A percentile compares a stretch with the other conserved stretches of the same genome.
phyloP scores from a whole-genome alignment of 2,329 filamentous ascomycete genomes.

The Xylariaceae sp. region DNA sequence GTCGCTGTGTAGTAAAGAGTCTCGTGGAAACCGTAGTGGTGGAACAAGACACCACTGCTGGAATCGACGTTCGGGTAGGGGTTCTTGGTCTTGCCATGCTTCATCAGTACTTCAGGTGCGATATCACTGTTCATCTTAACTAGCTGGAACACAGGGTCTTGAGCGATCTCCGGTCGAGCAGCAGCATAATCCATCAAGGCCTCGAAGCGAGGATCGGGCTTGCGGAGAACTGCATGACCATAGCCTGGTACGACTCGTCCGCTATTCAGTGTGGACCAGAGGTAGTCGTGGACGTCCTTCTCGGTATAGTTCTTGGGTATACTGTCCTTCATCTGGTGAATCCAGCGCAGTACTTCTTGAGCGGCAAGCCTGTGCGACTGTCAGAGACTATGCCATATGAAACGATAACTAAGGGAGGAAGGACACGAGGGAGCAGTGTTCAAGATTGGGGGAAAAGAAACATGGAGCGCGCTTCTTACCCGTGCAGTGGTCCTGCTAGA shows the following conservation, averaged over 20 bases:
- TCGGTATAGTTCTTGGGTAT: constrained; percentile 77
- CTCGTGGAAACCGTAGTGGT: constrained; percentile 97
- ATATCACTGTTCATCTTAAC: constrained; percentile 92
- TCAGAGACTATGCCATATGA: no score
- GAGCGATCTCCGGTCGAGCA: constrained; percentile 76
- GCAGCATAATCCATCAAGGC: constrained; percentile 94
- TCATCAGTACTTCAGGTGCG: constrained; percentile 81
- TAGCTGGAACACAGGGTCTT: constrained; percentile 87
- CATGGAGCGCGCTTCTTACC: constrained; percentile 37
- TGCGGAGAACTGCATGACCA: constrained; percentile 91
- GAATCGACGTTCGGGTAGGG: constrained; percentile 97
- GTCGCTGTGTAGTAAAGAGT: constrained; percentile 88
- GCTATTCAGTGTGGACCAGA: constrained; percentile 90
- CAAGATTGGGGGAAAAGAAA: constrained; percentile 1
- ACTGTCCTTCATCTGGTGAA: constrained; percentile 87
- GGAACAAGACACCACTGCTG: constrained; percentile 88
- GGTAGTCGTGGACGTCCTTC: constrained; percentile 79
- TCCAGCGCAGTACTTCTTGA: constrained; percentile 96
- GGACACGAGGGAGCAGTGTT: constrained; percentile 3
- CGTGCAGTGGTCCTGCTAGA: constrained; percentile 88
- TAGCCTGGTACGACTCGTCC: constrained; percentile 94
- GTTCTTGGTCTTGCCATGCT: constrained; percentile 98
- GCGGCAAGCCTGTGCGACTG: constrained; percentile 81
- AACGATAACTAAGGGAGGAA: no score
- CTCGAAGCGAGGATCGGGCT: constrained; percentile 94